Conservation (phyloP, 345 rosid genomes). For the Aethionema arabicum region DNA sequence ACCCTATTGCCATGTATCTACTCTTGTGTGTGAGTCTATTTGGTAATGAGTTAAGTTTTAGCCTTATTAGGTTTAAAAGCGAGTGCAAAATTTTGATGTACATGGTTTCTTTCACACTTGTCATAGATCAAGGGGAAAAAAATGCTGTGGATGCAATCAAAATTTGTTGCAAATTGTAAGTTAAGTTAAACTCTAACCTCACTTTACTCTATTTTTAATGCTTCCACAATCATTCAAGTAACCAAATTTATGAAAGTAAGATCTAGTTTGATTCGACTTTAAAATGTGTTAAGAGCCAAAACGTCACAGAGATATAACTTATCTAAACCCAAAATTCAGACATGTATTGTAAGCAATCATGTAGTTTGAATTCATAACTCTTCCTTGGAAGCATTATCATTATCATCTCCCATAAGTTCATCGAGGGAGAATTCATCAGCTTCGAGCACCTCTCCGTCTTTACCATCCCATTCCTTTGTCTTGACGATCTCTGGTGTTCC, state of each 20-base stretch:
- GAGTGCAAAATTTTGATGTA: slow-evolving; percentile 22
- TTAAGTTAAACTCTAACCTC: background rate
- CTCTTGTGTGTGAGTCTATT: slow-evolving; percentile 23
- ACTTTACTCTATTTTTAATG: too few species aligned
- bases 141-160: background rate
- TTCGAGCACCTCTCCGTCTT: slow-evolving; percentile 78
- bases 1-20: slow-evolving; percentile 14
- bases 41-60: slow-evolving; percentile 20
- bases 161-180: slow-evolving; percentile 6
- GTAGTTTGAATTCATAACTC: slow-evolving; percentile 47
- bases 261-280: too few species aligned
- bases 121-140: background rate
- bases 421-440: slow-evolving; percentile 96
- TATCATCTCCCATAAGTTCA: slow-evolving; percentile 75
- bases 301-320: background rate
- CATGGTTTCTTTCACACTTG: slow-evolving; percentile 13
- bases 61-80: slow-evolving; percentile 1
- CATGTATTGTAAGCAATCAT: slow-evolving; percentile 8
- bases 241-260: too few species aligned
- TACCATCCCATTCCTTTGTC: slow-evolving; percentile 88
- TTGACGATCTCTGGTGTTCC: slow-evolving; percentile 52
- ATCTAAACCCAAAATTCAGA: slow-evolving; percentile 18
- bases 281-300: too few species aligned
- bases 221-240: too few species aligned
- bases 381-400: slow-evolving; percentile 41